These are phyloP conservation scores for Pinus albicaulis DNA, from an alignment of 75 land plant species.

Conservation along the genomic window DNA sequence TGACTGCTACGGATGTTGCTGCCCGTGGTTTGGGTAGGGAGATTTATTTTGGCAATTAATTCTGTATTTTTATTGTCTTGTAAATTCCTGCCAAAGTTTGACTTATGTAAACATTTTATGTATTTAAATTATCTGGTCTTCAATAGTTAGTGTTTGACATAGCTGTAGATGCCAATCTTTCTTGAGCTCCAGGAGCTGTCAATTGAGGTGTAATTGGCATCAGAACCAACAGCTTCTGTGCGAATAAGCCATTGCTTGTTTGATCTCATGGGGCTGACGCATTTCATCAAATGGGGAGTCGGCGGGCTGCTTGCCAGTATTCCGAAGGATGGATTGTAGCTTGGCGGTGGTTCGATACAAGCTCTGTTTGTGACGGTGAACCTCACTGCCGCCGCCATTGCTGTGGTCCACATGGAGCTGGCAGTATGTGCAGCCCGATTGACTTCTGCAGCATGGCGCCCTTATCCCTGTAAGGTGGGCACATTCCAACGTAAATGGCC, in stretches of 20 bases:
- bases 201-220: conserved; percentile 13
- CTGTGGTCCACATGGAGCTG: conserved; percentile 22
- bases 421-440: conserved; percentile 16
- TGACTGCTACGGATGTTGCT: conserved; percentile 97
- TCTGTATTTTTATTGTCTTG: conserved; percentile 11
- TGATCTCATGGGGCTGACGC: conserved; percentile 4
- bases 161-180: conserved; percentile 12
- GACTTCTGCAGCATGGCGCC: conserved; percentile 16
- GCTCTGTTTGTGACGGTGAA: conserved; percentile 7
- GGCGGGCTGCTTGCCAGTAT: conserved; percentile 67
- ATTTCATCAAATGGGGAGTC: conserved; percentile 25
- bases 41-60: conserved; percentile 20
- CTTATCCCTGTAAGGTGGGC: conserved; percentile 81
- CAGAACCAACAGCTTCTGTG: conserved; percentile 3
- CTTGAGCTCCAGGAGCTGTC: conserved; percentile 12
- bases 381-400: conserved; percentile 21
- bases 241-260: not conserved
- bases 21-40: conserved; percentile 95
- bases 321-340: conserved; percentile 26
- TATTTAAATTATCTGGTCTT: not conserved
- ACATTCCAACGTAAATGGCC: conserved; percentile 26
- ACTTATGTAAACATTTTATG: not conserved
- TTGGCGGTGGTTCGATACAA: conserved; percentile 23
- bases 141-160: conserved; percentile 9
- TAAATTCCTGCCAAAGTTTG: conserved; percentile 11